phyloP scores from a whole-genome alignment of 192 early-diverging fungal genomes.

The Haplosporangium gracile region DNA sequence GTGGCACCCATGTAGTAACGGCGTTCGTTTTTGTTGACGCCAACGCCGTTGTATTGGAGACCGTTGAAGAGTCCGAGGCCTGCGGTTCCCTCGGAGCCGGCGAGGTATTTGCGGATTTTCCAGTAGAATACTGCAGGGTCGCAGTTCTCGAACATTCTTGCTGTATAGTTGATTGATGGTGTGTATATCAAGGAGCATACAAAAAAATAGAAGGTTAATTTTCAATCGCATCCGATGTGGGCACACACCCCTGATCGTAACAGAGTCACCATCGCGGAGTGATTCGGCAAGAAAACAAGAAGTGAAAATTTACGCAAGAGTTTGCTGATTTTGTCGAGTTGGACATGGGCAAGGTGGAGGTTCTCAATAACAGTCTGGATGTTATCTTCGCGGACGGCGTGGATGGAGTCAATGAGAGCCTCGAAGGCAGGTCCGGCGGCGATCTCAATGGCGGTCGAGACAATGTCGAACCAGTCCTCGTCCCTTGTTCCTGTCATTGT shows the following conservation, averaged over 20 bases:
- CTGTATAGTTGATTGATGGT: not conserved
- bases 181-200: not conserved
- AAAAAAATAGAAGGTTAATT: not conserved
- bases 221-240: too few species aligned
- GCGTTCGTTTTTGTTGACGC: slow-evolving; percentile 80
- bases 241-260: too few species aligned
- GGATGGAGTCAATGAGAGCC: slow-evolving; percentile 76
- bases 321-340: slow-evolving; percentile 27
- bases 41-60: slow-evolving; percentile 92
- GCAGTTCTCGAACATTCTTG: slow-evolving; percentile 91
- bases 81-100: slow-evolving; percentile 89
- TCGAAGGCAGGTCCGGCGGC: slow-evolving; percentile 75
- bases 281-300: not conserved
- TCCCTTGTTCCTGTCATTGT: slow-evolving; percentile 90
- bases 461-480: slow-evolving; percentile 96
- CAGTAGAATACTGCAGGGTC: slow-evolving; percentile 95
- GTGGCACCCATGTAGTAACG: slow-evolving; percentile 86
- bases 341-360: slow-evolving; percentile 55
- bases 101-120: slow-evolving; percentile 90
- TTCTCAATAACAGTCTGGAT: slow-evolving; percentile 60
- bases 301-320: slow-evolving; percentile 11
- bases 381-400: slow-evolving; percentile 66
- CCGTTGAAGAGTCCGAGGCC: slow-evolving; percentile 78
- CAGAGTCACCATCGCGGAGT: not conserved
- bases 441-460: slow-evolving; percentile 88